Conservation (phyloP, 768 basidiomycete species). For the Sarcodon sp. region DNA sequence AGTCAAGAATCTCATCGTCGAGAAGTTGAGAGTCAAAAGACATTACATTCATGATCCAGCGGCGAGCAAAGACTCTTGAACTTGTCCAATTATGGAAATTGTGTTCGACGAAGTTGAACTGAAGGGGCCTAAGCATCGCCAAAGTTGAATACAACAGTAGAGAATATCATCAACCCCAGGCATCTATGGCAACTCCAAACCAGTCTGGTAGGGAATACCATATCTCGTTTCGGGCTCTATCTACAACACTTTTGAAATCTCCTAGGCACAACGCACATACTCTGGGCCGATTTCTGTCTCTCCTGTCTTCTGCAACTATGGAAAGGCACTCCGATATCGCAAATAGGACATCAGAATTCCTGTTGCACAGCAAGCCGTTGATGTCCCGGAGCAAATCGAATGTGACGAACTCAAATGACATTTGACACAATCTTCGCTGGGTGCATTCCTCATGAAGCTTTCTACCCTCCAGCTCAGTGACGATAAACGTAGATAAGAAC, state of each 20-base stretch:
- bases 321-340: conserved; percentile 54
- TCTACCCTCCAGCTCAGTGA: conserved; percentile 60
- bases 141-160: too few species aligned
- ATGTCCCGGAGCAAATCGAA: conserved; percentile 66
- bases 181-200: conserved; percentile 43
- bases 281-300: conserved; percentile 30
- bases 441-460: conserved; percentile 28
- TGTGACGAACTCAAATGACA: conserved; percentile 62
- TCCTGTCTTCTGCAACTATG: conserved; percentile 46
- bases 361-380: conserved; percentile 52
- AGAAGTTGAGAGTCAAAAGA: too few species aligned
- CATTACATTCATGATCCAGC: too few species aligned
- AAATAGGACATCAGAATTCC: conserved; percentile 58
- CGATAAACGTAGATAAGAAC: conserved; percentile 67
- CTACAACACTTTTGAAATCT: conserved; percentile 50
- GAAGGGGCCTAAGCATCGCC: too few species aligned
- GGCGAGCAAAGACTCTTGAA: too few species aligned
- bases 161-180: conserved; percentile 14
- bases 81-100: too few species aligned
- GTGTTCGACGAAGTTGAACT: too few species aligned
- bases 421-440: conserved; percentile 44
- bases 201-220: conserved; percentile 53
- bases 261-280: conserved; percentile 54
- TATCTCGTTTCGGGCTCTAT: conserved; percentile 45
- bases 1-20: too few species aligned